phyloP scores from a whole-genome alignment of 805 yeast species.

The Ogataea chonburiensis region DNA sequence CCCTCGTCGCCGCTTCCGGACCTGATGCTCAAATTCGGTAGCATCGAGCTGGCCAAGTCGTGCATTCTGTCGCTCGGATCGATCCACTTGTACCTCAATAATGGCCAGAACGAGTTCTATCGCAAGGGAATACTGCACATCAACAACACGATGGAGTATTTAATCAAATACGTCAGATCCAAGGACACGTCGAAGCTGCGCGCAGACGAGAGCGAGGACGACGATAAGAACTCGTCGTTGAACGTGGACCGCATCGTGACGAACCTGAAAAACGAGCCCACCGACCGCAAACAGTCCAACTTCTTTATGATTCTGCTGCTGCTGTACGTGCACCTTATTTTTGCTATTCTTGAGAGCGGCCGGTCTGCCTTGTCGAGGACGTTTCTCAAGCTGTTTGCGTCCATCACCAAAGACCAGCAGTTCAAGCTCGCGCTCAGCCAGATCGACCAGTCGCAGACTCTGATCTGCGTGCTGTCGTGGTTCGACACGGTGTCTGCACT shows the following conservation, averaged over 20 bases:
- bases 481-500: slow-evolving; percentile 57
- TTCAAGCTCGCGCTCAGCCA: slow-evolving; percentile 42
- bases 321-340: slow-evolving; percentile 53
- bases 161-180: slow-evolving; percentile 43
- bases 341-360: slow-evolving; percentile 55
- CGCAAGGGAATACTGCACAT: slow-evolving; percentile 53
- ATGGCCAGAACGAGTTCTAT: slow-evolving; percentile 52
- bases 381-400: slow-evolving; percentile 48
- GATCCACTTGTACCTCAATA: slow-evolving; percentile 55
- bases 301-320: slow-evolving; percentile 49
- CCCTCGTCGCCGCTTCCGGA: slow-evolving; percentile 65
- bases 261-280: slow-evolving; percentile 38
- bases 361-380: slow-evolving; percentile 41
- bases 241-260: slow-evolving; percentile 37
- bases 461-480: slow-evolving; percentile 56
- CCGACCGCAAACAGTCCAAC: slow-evolving; percentile 38
- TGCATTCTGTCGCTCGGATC: slow-evolving; percentile 57
- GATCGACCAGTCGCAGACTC: slow-evolving; percentile 48
- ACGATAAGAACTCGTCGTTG: slow-evolving; percentile 13
- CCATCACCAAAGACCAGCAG: slow-evolving; percentile 47
- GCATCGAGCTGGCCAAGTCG: slow-evolving; percentile 55
- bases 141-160: slow-evolving; percentile 54
- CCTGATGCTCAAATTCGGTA: slow-evolving; percentile 54
- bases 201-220: slow-evolving; percentile 10
- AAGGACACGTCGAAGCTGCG: slow-evolving; percentile 21